phyloP scores from a whole-genome alignment of 2,329 filamentous ascomycete species.

The Fusarium pseudograminearum region DNA sequence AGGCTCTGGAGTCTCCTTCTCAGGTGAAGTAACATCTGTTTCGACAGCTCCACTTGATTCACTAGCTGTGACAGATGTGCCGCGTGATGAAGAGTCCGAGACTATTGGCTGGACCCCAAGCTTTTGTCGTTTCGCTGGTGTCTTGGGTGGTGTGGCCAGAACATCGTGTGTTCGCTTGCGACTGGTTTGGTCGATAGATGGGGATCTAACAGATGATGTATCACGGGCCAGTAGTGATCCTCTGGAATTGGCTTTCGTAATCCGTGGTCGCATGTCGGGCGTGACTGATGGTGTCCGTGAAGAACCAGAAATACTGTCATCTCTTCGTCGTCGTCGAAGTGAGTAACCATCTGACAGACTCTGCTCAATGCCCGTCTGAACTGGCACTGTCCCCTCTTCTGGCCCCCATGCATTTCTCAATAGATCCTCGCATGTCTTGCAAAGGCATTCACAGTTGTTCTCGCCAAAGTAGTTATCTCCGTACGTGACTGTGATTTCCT shows the following conservation, averaged over 20 bases:
- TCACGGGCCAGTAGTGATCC: slow-evolving; percentile 51
- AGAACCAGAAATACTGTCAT: slow-evolving; percentile 61
- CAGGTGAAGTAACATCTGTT: slow-evolving; percentile 64
- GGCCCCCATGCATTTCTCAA: slow-evolving; percentile 85
- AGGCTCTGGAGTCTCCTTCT: slow-evolving; percentile 60
- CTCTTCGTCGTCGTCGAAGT: slow-evolving; percentile 65
- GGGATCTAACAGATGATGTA: slow-evolving; percentile 49
- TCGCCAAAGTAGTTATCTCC: slow-evolving; percentile 96
- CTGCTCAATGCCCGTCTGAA: slow-evolving; percentile 67
- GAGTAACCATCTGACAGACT: slow-evolving; percentile 63
- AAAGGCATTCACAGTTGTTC: slow-evolving; percentile 94
- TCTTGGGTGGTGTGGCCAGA: slow-evolving; percentile 66
- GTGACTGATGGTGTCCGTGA: slow-evolving; percentile 70
- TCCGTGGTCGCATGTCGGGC: slow-evolving; percentile 65
- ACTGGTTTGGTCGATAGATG: slow-evolving; percentile 45
- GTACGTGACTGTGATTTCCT: slow-evolving; percentile 97
- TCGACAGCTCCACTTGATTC: slow-evolving; percentile 48
- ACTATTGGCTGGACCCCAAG: slow-evolving; percentile 48
- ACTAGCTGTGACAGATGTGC: slow-evolving; percentile 53
- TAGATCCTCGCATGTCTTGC: slow-evolving; percentile 82
- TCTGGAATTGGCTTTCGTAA: slow-evolving; percentile 57
- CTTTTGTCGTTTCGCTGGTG: slow-evolving; percentile 65
- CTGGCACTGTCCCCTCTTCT: slow-evolving; percentile 58
- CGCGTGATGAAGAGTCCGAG: slow-evolving; percentile 51
- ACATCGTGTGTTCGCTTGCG: slow-evolving; percentile 58